Evolutionary conservation across 176 grass and related monocot species (phyloP).

Genomic region (Guadua angustifolia): DNA sequence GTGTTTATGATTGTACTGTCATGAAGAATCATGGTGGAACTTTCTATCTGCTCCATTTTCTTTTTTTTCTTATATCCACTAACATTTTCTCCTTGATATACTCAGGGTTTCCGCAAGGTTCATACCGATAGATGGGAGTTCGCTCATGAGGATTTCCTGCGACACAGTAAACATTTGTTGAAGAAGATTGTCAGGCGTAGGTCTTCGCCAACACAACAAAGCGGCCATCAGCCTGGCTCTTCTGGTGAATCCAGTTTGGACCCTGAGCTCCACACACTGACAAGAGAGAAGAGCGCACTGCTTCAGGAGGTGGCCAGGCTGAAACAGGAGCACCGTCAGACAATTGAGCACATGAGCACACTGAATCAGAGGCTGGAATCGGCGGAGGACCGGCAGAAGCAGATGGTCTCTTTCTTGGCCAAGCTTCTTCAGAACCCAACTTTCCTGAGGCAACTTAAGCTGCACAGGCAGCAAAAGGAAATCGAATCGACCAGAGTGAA

Average conservation of each 20-base stretch:
- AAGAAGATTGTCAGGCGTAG: slow-evolving; percentile 85
- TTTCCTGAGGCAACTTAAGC: slow-evolving; percentile 64
- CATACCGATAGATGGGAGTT: slow-evolving; percentile 96
- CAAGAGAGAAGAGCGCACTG: slow-evolving; percentile 58
- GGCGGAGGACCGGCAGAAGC: slow-evolving; percentile 76
- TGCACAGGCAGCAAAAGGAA: slow-evolving; percentile 54
- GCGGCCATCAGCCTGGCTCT: slow-evolving; percentile 45
- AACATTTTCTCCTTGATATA: slow-evolving; percentile 35
- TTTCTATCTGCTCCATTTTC: not conserved
- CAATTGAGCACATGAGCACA: slow-evolving; percentile 69
- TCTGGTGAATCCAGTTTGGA: slow-evolving; percentile 59
- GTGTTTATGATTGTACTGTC: slow-evolving; percentile 9
- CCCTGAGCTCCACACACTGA: slow-evolving; percentile 62
- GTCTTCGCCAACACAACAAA: slow-evolving; percentile 64
- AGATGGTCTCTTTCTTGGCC: slow-evolving; percentile 88
- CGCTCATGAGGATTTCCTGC: slow-evolving; percentile 79
- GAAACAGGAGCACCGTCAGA: slow-evolving; percentile 68
- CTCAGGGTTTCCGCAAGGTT: slow-evolving; percentile 89
- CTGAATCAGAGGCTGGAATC: slow-evolving; percentile 74
- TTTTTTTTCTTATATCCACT: not conserved
- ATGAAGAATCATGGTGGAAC: not conserved
- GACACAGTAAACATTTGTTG: slow-evolving; percentile 65
- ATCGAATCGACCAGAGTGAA: slow-evolving; percentile 49
- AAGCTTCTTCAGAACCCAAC: slow-evolving; percentile 71
- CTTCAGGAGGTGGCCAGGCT: slow-evolving; percentile 67